These are phyloP conservation scores for Ceratocystis albifundus DNA, from an alignment of 2,329 filamentous ascomycete species.

Conservation along the genomic window DNA sequence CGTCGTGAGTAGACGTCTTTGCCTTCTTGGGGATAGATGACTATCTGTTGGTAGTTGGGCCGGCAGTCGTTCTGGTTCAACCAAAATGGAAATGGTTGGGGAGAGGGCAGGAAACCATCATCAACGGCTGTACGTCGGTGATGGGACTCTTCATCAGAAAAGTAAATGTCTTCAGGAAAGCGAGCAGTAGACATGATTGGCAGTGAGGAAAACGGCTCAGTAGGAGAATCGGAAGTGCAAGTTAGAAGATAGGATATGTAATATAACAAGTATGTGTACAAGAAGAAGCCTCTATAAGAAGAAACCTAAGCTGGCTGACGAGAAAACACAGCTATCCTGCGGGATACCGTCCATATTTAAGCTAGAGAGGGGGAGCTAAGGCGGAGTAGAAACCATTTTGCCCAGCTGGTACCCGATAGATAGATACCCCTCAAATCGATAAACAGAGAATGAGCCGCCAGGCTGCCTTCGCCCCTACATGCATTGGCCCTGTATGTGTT, in stretches of 20 bases:
- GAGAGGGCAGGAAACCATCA: neutral
- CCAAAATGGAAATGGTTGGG: neutral
- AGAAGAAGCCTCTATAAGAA: neutral
- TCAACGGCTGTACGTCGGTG: neutral
- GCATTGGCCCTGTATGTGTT: slow-evolving; percentile 7
- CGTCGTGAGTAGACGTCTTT: neutral
- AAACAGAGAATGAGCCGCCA: neutral
- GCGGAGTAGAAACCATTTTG: neutral
- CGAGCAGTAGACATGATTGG: neutral
- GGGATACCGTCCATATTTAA: neutral
- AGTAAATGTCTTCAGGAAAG: neutral
- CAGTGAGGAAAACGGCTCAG: neutral
- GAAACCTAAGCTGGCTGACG: neutral
- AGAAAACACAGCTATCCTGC: neutral
- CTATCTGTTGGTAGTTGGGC: neutral
- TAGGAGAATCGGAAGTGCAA: neutral
- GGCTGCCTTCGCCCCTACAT: neutral
- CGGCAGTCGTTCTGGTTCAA: neutral
- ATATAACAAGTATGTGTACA: neutral
- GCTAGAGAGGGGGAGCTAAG: neutral
- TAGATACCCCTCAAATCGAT: neutral
- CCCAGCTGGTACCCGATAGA: neutral
- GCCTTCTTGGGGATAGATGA: neutral
- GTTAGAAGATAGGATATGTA: neutral
- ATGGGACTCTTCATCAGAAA: neutral